Conservation (phyloP, 2,329 filamentous ascomycete species). For the Orbilia oligospora region DNA sequence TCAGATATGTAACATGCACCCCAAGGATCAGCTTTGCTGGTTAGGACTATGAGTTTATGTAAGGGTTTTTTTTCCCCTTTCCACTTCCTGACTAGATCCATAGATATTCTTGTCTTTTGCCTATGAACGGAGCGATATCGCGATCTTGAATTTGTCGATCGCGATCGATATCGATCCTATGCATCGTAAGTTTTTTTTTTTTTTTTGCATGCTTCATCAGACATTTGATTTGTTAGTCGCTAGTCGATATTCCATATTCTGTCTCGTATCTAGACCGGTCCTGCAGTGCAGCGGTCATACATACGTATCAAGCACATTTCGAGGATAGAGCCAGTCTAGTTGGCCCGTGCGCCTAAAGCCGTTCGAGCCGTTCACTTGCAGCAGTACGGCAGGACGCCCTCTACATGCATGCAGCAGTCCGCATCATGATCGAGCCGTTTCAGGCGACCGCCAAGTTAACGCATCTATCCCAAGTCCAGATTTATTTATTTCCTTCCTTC, state of each 20-base stretch:
- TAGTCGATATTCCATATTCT: too few species aligned
- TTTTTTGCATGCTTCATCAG: too few species aligned
- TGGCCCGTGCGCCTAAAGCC: constrained; percentile 25
- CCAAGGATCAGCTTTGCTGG: background rate
- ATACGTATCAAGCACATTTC: background rate
- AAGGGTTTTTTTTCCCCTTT: background rate
- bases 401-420: constrained; percentile 27
- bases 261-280: too few species aligned
- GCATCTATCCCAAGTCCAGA: constrained; percentile 17
- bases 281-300: too few species aligned
- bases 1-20: background rate
- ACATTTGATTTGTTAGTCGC: too few species aligned
- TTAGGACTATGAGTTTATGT: background rate
- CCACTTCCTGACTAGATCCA: too few species aligned
- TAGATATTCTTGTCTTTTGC: too few species aligned
- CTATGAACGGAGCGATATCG: too few species aligned
- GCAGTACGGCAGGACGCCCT: constrained; percentile 5
- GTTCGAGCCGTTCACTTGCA: constrained; percentile 21
- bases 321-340: background rate
- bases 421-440: constrained; percentile 15
- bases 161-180: too few species aligned
- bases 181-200: too few species aligned
- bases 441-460: constrained; percentile 13
- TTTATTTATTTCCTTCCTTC: background rate
- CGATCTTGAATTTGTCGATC: too few species aligned